Conservation (phyloP, 441 rosid genomes). For the Gossypium gossypioides region DNA sequence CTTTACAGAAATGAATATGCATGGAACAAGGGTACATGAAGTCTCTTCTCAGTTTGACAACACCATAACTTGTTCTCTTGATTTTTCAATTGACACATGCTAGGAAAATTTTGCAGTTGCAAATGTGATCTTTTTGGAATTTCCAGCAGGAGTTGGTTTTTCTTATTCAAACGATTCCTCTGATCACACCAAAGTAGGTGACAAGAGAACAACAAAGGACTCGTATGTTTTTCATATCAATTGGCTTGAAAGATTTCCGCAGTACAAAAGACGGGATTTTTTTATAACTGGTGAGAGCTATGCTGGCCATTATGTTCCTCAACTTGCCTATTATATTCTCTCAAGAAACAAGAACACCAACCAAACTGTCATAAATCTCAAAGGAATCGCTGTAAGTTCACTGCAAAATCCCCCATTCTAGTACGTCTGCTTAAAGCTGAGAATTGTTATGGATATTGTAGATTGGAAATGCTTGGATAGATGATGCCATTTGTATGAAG, state of each 20-base stretch:
- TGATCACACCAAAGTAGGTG: constrained; percentile 16
- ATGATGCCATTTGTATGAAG: background rate
- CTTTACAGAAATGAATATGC: constrained; percentile 24
- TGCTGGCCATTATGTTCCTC: constrained; percentile 34
- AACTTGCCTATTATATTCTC: constrained; percentile 26
- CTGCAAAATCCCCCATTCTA: background rate
- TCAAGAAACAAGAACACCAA: constrained; percentile 16
- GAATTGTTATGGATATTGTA: constrained; percentile 7
- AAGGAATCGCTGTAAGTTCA: constrained; percentile 27
- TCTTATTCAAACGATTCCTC: constrained; percentile 27
- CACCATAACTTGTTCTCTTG: background rate
- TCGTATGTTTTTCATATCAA: constrained; percentile 21
- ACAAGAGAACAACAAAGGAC: constrained; percentile 23
- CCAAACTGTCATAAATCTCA: constrained; percentile 21
- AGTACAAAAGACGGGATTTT: constrained; percentile 26
- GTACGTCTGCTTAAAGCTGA: background rate
- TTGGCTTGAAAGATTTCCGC: constrained; percentile 34
- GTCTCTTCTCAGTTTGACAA: background rate
- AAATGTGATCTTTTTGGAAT: constrained; percentile 27
- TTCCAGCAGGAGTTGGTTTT: constrained; percentile 34
- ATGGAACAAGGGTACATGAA: constrained; percentile 24
- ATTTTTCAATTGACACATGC: background rate
- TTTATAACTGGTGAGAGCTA: constrained; percentile 35
- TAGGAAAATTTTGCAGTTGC: constrained; percentile 13
- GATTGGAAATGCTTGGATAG: constrained; percentile 33